Evolutionary conservation across 2,329 filamentous ascomycete genomes (phyloP).

Genomic region (Cordyceps fumosorosea): DNA sequence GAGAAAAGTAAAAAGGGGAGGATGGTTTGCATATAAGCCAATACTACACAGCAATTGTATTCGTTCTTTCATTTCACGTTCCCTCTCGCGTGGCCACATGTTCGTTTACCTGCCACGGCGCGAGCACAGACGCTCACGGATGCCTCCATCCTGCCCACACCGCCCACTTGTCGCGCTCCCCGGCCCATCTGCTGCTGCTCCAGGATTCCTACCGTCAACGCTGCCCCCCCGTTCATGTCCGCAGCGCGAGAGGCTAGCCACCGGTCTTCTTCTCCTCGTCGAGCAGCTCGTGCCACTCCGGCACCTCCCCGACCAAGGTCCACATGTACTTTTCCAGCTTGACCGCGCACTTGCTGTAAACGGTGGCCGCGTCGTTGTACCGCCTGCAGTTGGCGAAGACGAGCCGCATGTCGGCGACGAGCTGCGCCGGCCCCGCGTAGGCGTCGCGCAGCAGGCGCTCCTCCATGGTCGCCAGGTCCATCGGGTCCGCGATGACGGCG

Average conservation of each 20-base stretch:
- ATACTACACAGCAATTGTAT: background rate
- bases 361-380: slow-evolving; percentile 93
- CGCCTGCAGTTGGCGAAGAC: slow-evolving; percentile 92
- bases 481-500: slow-evolving; percentile 94
- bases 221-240: too few species aligned
- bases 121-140: too few species aligned
- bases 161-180: too few species aligned
- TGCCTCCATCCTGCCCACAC: too few species aligned
- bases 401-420: slow-evolving; percentile 79
- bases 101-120: too few species aligned
- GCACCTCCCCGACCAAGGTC: slow-evolving; percentile 82
- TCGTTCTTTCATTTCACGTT: too few species aligned
- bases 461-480: slow-evolving; percentile 96
- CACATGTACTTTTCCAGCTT: slow-evolving; percentile 94
- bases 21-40: background rate
- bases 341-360: slow-evolving; percentile 86
- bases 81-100: too few species aligned
- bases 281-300: slow-evolving; percentile 61
- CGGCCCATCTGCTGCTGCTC: too few species aligned
- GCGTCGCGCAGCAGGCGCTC: slow-evolving; percentile 87
- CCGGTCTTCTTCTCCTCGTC: slow-evolving; percentile 11
- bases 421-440: slow-evolving; percentile 86
- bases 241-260: too few species aligned
- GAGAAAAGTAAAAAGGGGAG: background rate
- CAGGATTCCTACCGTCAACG: too few species aligned